Evolutionary conservation across 805 yeast genomes (phyloP).

Genomic region (Cyberlindnera galapagoensis): DNA sequence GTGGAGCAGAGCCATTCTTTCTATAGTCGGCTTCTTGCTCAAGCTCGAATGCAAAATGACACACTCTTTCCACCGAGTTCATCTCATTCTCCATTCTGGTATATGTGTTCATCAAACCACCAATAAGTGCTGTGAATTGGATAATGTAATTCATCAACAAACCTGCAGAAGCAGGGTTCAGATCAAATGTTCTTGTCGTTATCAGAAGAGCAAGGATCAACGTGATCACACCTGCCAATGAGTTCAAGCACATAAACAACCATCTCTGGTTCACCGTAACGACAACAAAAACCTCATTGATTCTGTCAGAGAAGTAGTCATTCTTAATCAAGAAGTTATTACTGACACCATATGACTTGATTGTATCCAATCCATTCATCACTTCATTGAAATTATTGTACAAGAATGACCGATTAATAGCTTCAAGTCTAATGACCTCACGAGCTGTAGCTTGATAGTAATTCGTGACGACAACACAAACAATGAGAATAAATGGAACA

Average conservation of each 20-base stretch:
- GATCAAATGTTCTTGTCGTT: constrained; percentile 48
- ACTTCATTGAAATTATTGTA: constrained; percentile 67
- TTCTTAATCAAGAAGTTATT: constrained; percentile 40
- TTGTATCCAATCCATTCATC: constrained; percentile 55
- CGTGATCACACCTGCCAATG: constrained; percentile 41
- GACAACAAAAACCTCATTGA: constrained; percentile 60
- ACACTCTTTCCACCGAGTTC: constrained; percentile 70
- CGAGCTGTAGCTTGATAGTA: constrained; percentile 66
- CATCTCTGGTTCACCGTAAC: constrained; percentile 63
- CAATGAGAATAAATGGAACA: constrained; percentile 39
- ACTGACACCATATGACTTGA: constrained; percentile 46
- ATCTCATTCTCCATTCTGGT: constrained; percentile 68
- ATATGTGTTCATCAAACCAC: constrained; percentile 39
- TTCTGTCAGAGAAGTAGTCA: constrained; percentile 41
- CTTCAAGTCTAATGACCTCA: constrained; percentile 73
- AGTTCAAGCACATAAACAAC: constrained; percentile 53
- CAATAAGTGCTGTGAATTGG: constrained; percentile 33
- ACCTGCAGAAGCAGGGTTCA: constrained; percentile 60
- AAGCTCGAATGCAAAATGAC: constrained; percentile 54
- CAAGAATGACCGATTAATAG: constrained; percentile 60
- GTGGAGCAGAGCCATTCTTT: constrained; percentile 26
- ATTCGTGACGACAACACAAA: constrained; percentile 38
- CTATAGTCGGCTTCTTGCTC: constrained; percentile 60
- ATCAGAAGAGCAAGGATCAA: constrained; percentile 52
- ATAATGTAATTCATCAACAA: constrained; percentile 56